Conservation (phyloP, 2,329 filamentous ascomycete species). For the Laburnicola sp. region DNA sequence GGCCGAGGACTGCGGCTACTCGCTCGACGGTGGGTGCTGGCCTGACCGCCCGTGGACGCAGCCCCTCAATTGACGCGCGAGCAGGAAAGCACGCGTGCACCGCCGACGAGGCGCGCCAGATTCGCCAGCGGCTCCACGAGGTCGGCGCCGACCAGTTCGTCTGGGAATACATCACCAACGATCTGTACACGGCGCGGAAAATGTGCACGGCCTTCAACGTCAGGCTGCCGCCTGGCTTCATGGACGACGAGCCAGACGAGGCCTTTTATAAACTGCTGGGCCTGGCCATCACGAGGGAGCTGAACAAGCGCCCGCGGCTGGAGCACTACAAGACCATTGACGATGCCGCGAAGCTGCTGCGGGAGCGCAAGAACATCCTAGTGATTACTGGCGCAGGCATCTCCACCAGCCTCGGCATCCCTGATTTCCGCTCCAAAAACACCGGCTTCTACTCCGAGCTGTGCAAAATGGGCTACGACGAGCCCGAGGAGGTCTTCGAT, state of each 20-base stretch:
- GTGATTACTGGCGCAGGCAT: constrained; percentile 95
- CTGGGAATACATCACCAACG: constrained; percentile 57
- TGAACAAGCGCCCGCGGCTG: constrained; percentile 80
- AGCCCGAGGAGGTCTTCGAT: constrained; percentile 95
- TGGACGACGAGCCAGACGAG: constrained; percentile 73
- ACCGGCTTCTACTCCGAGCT: constrained; percentile 89
- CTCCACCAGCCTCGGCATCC: constrained; percentile 93
- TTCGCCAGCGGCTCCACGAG: constrained; percentile 71
- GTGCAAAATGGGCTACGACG: constrained; percentile 72
- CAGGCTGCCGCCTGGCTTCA: constrained; percentile 66
- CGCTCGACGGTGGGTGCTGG: constrained; percentile 23
- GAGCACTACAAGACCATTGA: constrained; percentile 80
- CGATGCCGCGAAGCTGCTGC: constrained; percentile 79
- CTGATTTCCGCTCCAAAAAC: constrained; percentile 92
- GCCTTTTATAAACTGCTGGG: constrained; percentile 75
- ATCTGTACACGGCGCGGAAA: constrained; percentile 75
- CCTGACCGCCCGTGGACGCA: background rate
- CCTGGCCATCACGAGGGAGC: constrained; percentile 76
- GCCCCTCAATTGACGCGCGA: background rate
- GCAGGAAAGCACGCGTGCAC: constrained; percentile 37
- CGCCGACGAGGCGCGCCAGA: constrained; percentile 63
- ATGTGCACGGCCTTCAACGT: constrained; percentile 86
- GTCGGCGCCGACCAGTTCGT: constrained; percentile 80
- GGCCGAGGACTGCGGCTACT: constrained; percentile 34
- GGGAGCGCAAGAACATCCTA: constrained; percentile 78